Evolutionary conservation across 768 basidiomycete species (phyloP).

Genomic region (Tylopilus subfusipes): DNA sequence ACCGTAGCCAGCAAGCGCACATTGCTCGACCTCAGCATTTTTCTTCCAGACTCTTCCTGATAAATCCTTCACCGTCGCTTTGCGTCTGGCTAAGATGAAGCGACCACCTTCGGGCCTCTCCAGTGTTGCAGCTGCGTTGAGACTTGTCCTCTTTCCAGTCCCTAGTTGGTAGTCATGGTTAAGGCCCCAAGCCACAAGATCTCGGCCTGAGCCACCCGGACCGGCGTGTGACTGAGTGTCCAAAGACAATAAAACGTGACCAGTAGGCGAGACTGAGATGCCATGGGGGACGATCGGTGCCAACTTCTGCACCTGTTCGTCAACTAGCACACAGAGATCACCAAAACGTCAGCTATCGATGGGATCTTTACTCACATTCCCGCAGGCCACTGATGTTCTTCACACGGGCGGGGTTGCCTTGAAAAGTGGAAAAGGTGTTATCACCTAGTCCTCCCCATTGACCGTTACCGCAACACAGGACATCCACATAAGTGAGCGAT

Average conservation of each 20-base stretch:
- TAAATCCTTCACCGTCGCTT: constrained; percentile 55
- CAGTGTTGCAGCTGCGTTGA: constrained; percentile 51
- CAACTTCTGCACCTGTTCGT: constrained; percentile 56
- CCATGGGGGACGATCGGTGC: constrained; percentile 60
- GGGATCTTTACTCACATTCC: constrained; percentile 63
- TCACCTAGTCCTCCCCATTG: constrained; percentile 79
- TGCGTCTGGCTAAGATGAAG: constrained; percentile 53
- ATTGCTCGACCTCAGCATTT: constrained; percentile 61
- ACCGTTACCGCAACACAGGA: constrained; percentile 81
- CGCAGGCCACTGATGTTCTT: constrained; percentile 77
- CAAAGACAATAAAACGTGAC: constrained; percentile 73
- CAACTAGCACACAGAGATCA: constrained; percentile 42
- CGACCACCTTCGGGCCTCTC: constrained; percentile 50
- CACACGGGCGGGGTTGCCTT: constrained; percentile 65
- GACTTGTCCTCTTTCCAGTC: constrained; percentile 62
- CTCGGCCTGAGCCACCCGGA: constrained; percentile 52
- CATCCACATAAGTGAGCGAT: constrained; percentile 41
- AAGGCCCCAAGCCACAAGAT: constrained; percentile 70
- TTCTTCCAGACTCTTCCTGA: constrained; percentile 58
- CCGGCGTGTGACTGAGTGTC: constrained; percentile 53
- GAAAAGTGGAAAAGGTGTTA: constrained; percentile 58
- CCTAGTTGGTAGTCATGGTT: constrained; percentile 75
- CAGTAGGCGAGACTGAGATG: constrained; percentile 67
- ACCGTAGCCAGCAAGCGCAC: constrained; percentile 57
- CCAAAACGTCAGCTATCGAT: constrained; percentile 1